Base-by-base conservation (phyloP, 2,329 filamentous ascomycete genomes). In the Alternaria metachromatica region DNA sequence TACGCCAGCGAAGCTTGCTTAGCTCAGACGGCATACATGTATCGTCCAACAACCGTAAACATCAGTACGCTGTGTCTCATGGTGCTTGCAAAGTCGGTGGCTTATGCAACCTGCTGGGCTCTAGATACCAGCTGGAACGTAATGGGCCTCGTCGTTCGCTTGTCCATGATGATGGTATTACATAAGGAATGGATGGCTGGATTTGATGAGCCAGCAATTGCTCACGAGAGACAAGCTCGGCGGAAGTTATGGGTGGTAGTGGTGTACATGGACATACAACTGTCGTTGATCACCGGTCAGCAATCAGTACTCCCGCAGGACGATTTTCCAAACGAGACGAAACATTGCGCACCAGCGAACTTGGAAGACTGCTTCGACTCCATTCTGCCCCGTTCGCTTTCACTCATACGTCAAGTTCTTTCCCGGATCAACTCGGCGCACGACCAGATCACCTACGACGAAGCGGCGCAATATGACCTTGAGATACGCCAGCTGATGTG, bases 1-100 rank as follows among this genome's bases (percentile, higher is more conserved):
- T 69, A 66, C 37, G 69, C 72, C 26, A 62, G 62, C 33, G 71
- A 73, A 63, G 69, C 70, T 33, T 74, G 71, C 48, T 26, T 74
- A 21, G 60, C 69, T 2, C 68, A 63, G 49, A 72, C 70, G 6
- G 60, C 68, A 15, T 73, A 68, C 59, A 68, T 72, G 66, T 68
- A 64, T 53, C 67, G 63, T 21, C 66, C 72, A 11, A 70, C 56
- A 11, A 58, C 65, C 9, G 48, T 55, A 0, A 63, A 57, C 6
- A 64, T 74, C 11, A 59, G 63, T 15, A 71, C 70, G 4, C 50
- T 74, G 6, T 71, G 68, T 26, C 56, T 74, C 5, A 71, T 71
- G 68, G 61, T 72, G 0, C n/a, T 72, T 9, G 71, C 72, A 18
- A 74, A 74, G 30, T 68, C 73, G 41, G 68, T 65, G 45, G 65